Evolutionary conservation across 148 eudicot genomes (phyloP).

Genomic region (Tetragonia tetragonoides): DNA sequence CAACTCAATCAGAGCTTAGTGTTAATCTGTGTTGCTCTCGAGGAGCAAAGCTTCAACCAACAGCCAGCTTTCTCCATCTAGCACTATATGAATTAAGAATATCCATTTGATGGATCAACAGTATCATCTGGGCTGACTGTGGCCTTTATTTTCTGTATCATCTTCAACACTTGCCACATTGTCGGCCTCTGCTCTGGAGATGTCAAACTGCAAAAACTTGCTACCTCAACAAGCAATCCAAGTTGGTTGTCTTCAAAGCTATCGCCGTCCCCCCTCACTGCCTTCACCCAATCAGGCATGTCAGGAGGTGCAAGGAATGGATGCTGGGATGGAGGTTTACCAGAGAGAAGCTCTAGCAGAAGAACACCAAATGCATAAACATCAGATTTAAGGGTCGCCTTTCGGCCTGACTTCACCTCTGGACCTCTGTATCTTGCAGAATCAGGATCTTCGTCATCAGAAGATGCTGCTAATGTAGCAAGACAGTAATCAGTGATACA

Average conservation of each 20-base stretch:
- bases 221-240: conserved; percentile 76
- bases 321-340: conserved; percentile 80
- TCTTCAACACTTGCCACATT: conserved; percentile 80
- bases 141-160: conserved; percentile 73
- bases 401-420: conserved; percentile 46
- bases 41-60: not conserved
- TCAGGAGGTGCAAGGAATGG: conserved; percentile 75
- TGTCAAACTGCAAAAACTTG: conserved; percentile 59
- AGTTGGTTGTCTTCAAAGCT: conserved; percentile 54
- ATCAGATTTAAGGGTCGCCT: conserved; percentile 62
- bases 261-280: conserved; percentile 67
- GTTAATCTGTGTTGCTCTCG: not conserved
- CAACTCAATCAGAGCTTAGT: not conserved
- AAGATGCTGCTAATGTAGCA: conserved; percentile 38
- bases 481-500: conserved; percentile 81
- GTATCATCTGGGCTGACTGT: conserved; percentile 30
- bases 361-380: conserved; percentile 83
- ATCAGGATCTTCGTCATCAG: conserved; percentile 51
- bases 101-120: conserved; percentile 21
- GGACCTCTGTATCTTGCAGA: conserved; percentile 71
- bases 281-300: conserved; percentile 79
- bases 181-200: conserved; percentile 88
- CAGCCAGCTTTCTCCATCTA: not conserved
- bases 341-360: conserved; percentile 73
- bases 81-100: conserved; percentile 3